phyloP scores from a whole-genome alignment of 176 grass and related monocot species.

The Oryza glumipatula region DNA sequence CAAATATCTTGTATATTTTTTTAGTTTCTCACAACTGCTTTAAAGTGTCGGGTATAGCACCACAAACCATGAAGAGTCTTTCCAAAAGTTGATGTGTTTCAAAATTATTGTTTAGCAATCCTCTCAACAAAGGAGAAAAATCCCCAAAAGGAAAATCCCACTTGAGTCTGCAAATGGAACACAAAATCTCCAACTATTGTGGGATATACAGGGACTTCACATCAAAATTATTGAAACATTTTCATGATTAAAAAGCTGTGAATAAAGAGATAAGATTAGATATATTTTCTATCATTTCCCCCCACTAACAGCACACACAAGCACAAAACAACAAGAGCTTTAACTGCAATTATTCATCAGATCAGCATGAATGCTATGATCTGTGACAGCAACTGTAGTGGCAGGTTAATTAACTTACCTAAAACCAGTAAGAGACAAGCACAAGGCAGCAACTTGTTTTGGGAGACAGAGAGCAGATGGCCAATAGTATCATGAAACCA shows the following conservation, averaged over 20 bases:
- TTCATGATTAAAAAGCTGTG: constrained; percentile 11
- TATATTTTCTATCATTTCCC: constrained; percentile 13
- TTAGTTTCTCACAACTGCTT: neutral
- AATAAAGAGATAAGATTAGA: neutral
- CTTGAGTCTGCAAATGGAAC: neutral
- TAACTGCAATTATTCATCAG: constrained; percentile 11
- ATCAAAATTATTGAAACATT: neutral
- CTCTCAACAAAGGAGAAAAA: neutral
- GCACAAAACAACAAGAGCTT: neutral
- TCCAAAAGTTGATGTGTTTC: neutral
- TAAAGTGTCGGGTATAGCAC: neutral
- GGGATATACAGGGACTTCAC: constrained; percentile 13
- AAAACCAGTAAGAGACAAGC: constrained; percentile 26
- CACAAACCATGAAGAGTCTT: constrained; percentile 4
- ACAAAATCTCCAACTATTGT: neutral
- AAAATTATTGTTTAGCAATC: neutral
- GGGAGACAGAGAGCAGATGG: constrained; percentile 3
- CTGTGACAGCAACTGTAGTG: constrained; percentile 8
- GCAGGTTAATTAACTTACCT: constrained; percentile 1
- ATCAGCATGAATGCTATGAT: too few species aligned
- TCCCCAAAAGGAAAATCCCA: neutral
- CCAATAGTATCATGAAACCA: neutral
- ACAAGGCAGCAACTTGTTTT: constrained; percentile 16
- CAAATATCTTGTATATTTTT: neutral
- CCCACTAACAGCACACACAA: neutral